These are phyloP conservation scores for Exobasidium cylindrosporum DNA, from an alignment of 1,284 basidiomycete species.

Conservation along the genomic window DNA sequence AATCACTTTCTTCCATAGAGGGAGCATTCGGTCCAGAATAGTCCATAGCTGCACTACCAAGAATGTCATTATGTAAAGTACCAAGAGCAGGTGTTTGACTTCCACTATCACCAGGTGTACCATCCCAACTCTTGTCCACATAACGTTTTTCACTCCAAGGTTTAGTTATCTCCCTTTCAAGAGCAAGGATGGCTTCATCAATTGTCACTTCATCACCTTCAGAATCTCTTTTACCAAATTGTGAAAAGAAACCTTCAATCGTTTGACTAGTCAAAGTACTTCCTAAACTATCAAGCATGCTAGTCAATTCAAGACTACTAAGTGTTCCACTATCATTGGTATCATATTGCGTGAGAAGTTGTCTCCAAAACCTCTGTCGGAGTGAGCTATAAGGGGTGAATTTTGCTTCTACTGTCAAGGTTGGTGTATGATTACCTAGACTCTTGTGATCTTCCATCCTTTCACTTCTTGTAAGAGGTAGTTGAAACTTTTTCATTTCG, in stretches of 20 bases:
- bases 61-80: constrained; percentile 16
- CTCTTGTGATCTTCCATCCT: constrained; percentile 40
- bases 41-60: background rate
- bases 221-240: constrained; percentile 65
- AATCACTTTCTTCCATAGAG: background rate
- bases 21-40: constrained; percentile 30
- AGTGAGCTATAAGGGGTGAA: constrained; percentile 81
- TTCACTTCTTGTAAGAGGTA: constrained; percentile 32
- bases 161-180: constrained; percentile 40
- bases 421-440: constrained; percentile 20
- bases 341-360: constrained; percentile 87
- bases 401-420: constrained; percentile 67
- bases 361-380: constrained; percentile 72
- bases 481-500: constrained; percentile 29
- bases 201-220: constrained; percentile 70
- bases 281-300: constrained; percentile 96
- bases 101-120: constrained; percentile 22
- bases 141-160: constrained; percentile 33
- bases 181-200: constrained; percentile 61
- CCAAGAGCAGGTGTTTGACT: constrained; percentile 26
- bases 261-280: constrained; percentile 82
- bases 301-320: constrained; percentile 80
- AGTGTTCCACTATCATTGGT: constrained; percentile 75
- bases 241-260: constrained; percentile 62
- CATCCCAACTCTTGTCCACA: background rate